Base-by-base conservation (phyloP, 1,284 basidiomycete species). In the Boletus sp. region DNA sequence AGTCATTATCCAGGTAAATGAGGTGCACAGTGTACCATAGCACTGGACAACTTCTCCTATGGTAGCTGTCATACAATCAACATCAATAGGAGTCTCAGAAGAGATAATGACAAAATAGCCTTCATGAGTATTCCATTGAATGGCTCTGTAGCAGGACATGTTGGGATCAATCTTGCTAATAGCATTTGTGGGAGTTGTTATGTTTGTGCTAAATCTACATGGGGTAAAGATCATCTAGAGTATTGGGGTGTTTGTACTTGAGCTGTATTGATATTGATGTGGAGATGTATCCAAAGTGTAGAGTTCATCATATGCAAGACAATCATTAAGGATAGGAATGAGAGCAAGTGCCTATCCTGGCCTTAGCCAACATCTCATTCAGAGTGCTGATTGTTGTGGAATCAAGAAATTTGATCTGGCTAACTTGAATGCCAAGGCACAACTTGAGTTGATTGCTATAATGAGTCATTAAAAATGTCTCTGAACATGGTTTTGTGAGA, bases 321-420 rank as follows among this genome's bases (percentile, higher is more conserved):
- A 64, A 43, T 73, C 68, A 25, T 73, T 72, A 27, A 73, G 66
- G 40, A 67, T 64, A 4, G 73, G 70, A 28, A 74, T 57, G 17
- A 73, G 65, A 8, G 71, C 60, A n/a, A 23, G 51, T 8, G 21
- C 62, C 55, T 11, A 55, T 54, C 4, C 66, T 60, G 30, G 57
- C 56, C 57, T 67, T 71, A 1, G 56, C 62, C 17, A 59, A 21
- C 66, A 74, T 70, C 48, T 72, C 68, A 28, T 73, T 68, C 35
- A 74, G 27, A 47, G 50, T 55, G 13, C 61, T 56, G 10, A 70
- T 64, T 7, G 72, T 72, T 68, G 71, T 74, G 16, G 71, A 68
- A 28, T 71, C 72, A 31, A 72, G 67, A 30, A 74, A 60, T 35
- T 74, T 68, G 35, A 74, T 72, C 60, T 72, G 72, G 58, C 70